Base-by-base conservation (phyloP, 768 basidiomycete genomes). In the Lentinula lateritia region DNA sequence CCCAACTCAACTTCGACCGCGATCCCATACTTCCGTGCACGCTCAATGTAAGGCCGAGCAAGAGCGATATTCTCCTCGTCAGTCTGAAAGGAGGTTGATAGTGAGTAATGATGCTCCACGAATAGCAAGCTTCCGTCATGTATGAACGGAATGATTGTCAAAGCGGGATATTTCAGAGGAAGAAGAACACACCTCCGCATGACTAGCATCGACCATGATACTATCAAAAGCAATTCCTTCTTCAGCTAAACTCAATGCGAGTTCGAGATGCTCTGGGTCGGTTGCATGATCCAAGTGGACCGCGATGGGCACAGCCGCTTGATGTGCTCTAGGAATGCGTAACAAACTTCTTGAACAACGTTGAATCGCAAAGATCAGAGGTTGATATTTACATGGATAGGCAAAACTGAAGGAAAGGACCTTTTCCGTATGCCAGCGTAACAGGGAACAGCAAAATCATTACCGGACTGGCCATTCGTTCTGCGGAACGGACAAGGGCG, bases 121-220 rank as follows among this genome's bases (percentile, higher is more conserved):
- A 28, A 28, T 28, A 28, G 28, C 28, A 28, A 28, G 28, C 28
- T 28, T 28, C 28, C 28, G 28, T 28, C 28, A 28, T 28, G 28
- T 28, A 28, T 28, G 28, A 28, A 28, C 28, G 28, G 28, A 28
- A 4, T 28, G 28, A 28, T 28, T 28, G 28, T 28, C 28, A 28
- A 28, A 28, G 28, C 28, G 3, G 28, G 28, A 28, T 28, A 28
- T 28, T 28, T 28, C 28, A 28, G 28, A 59, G 20, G 42, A 38
- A 52, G 15, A 42, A 7, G 5, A 9, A 66, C 68, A 38, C 56
- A 75, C 78, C 32, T 80, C 78, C 12, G 80, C 78, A 60, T 81
- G 79, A 61, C 78, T 79, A 5, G 79, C 79, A 65, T 80, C 79
- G 6, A 80, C 78, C 79, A 80, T 80, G 64, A 80, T 80, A 62